Evolutionary conservation across 441 rosid genomes (phyloP).

Genomic region (Pelargonium citronellum): DNA sequence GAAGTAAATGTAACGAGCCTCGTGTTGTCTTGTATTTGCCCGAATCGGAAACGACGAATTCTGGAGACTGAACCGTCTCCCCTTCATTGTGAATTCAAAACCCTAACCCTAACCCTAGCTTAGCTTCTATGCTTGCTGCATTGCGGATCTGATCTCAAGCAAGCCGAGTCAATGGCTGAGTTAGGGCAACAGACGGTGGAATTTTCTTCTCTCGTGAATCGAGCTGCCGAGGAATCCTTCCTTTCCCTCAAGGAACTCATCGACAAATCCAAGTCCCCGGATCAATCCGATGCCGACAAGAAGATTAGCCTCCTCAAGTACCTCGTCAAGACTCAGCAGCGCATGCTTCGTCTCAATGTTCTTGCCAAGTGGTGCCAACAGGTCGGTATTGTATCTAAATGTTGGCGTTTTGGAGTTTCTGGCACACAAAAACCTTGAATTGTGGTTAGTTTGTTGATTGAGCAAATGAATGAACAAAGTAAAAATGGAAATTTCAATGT

Average conservation of each 20-base stretch:
- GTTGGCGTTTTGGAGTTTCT: background rate
- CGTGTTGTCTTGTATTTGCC: too few relatives aligned
- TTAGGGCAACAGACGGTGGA: conserved; percentile 87
- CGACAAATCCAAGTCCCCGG: conserved; percentile 61
- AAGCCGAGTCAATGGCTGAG: conserved; percentile 46
- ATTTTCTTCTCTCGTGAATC: conserved; percentile 66
- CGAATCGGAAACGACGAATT: too few relatives aligned
- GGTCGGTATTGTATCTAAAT: conserved; percentile 29
- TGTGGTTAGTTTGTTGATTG: too few relatives aligned
- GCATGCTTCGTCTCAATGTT: conserved; percentile 89
- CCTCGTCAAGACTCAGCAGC: conserved; percentile 76
- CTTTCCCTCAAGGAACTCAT: conserved; percentile 71
- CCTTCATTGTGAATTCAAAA: too few relatives aligned
- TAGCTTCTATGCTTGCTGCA: too few relatives aligned
- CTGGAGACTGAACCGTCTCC: too few relatives aligned
- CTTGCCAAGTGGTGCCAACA: conserved; percentile 98
- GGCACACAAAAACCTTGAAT: background rate
- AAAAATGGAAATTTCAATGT: background rate
- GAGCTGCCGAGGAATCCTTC: conserved; percentile 85
- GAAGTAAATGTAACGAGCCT: too few relatives aligned
- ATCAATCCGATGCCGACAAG: conserved; percentile 77
- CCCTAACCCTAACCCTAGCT: too few relatives aligned
- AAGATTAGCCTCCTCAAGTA: conserved; percentile 78
- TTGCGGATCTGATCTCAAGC: too few relatives aligned
- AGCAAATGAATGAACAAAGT: background rate